Evolutionary conservation across 306 rosid species (phyloP).

Genomic region (Castanea mollissima): DNA sequence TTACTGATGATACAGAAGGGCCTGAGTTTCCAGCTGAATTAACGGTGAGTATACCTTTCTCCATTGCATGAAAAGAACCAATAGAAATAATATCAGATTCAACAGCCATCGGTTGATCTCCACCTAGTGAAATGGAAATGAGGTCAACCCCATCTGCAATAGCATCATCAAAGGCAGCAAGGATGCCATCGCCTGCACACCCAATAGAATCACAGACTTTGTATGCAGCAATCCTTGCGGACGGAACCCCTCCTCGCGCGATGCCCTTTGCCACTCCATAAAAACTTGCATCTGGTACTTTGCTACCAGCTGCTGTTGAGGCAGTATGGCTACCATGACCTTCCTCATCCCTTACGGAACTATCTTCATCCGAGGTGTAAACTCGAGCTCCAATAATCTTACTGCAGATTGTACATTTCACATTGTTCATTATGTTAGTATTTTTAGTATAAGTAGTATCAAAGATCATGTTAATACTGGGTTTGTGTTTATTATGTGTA

Average conservation of each 20-base stretch:
- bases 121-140: slow-evolving; percentile 20
- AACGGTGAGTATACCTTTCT: slow-evolving; percentile 21
- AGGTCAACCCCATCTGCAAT: slow-evolving; percentile 34
- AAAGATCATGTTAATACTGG: no score
- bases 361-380: neutral
- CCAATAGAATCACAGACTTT: neutral
- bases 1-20: neutral
- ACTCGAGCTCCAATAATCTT: slow-evolving; percentile 12
- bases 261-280: slow-evolving; percentile 15
- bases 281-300: neutral
- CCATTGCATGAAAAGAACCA: slow-evolving; percentile 32
- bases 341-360: neutral
- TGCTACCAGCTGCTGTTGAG: slow-evolving; percentile 21
- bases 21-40: slow-evolving; percentile 27
- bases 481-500: no score
- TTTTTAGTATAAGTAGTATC: no score
- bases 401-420: neutral
- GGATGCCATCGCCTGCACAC: neutral
- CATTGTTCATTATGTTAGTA: no score
- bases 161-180: slow-evolving; percentile 34
- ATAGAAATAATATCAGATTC: neutral
- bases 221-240: slow-evolving; percentile 19
- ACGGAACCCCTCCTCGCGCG: slow-evolving; percentile 20
- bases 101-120: neutral
- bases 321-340: slow-evolving; percentile 23